Evolutionary conservation across 2,329 filamentous ascomycete species (phyloP), one percentile per base, ranked within the genome.

Genomic region (Sporothrix variecibatus): DNA sequence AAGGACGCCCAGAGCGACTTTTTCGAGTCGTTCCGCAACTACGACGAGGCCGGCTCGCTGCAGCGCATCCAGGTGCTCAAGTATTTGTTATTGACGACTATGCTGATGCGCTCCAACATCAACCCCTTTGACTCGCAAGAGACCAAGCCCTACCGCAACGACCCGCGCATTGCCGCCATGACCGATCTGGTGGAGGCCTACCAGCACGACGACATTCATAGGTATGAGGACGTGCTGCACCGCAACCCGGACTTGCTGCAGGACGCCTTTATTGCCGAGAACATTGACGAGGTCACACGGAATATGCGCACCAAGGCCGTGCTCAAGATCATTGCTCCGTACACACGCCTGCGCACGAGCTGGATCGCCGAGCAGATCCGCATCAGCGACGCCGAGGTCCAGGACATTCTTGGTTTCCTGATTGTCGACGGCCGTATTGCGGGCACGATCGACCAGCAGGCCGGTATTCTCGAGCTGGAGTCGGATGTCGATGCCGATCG

Each of bases 121-220:
- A 98, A 98, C 82, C 96, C 96, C 0, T 98, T 99, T 82, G 95
- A 98, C 83, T 98, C 95, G 9, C 96, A 98, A 82, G 96, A 99
- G 85, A 98, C 95, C 23, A 98, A 98, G 84, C 96, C 96, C 0
- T 99, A 99, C 87, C 95, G 94, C 84, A 95, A 93, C 78, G 95
- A 99, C 81, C 93, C 94, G 6, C 93, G 95, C 74, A 98, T 99
- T 78, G 92, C 94, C 2, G 95, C 94, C 78, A 99, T 99, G 95
- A 98, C 95, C 1, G 93, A 98, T 78, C 88, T 99, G 0, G 96
- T 99, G 28, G 95, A 98, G 79, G 94, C 96, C 12, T 99, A 97
- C 82, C 96, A 98, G 84, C 90, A 93, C 74, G 95, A 98, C 79
- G 95, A 98, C 81, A 95, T 99, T 77, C 93, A 95, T 81, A 87